Evolutionary conservation across 768 basidiomycete genomes (phyloP).

Genomic region (Artomyces pyxidatus): DNA sequence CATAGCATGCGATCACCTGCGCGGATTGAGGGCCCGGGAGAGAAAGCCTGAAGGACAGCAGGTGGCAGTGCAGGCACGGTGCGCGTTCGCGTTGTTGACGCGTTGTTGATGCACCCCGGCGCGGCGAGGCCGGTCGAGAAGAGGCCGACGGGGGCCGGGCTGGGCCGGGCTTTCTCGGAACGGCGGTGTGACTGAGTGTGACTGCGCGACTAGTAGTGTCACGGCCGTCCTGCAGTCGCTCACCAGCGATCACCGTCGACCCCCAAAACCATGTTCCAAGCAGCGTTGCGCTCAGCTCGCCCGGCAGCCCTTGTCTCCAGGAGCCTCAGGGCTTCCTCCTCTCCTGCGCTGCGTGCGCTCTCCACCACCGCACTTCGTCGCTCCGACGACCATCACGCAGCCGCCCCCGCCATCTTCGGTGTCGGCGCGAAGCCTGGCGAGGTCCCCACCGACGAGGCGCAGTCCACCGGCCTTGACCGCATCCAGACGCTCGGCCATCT

Average conservation of each 20-base stretch:
- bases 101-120: too few relatives aligned
- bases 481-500: constrained; percentile 86
- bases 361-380: constrained; percentile 47
- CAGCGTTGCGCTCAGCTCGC: constrained; percentile 23
- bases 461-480: constrained; percentile 95
- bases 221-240: constrained; percentile 5
- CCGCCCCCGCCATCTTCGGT: constrained; percentile 62
- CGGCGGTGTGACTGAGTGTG: neutral
- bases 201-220: neutral
- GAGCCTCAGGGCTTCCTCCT: constrained; percentile 3
- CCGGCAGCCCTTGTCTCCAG: constrained; percentile 10
- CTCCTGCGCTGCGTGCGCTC: constrained; percentile 41
- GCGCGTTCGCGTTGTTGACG: too few relatives aligned
- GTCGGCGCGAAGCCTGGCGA: constrained; percentile 63
- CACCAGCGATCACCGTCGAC: neutral
- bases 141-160: neutral
- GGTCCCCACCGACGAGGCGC: constrained; percentile 78
- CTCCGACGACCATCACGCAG: constrained; percentile 39
- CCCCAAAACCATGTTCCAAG: constrained; percentile 23
- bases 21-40: too few relatives aligned
- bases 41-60: too few relatives aligned
- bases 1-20: too few relatives aligned
- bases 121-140: neutral
- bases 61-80: too few relatives aligned
- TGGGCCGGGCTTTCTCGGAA: neutral